Conservation (phyloP, 1,139 yeast species). For the Hansenula lynferdii region DNA sequence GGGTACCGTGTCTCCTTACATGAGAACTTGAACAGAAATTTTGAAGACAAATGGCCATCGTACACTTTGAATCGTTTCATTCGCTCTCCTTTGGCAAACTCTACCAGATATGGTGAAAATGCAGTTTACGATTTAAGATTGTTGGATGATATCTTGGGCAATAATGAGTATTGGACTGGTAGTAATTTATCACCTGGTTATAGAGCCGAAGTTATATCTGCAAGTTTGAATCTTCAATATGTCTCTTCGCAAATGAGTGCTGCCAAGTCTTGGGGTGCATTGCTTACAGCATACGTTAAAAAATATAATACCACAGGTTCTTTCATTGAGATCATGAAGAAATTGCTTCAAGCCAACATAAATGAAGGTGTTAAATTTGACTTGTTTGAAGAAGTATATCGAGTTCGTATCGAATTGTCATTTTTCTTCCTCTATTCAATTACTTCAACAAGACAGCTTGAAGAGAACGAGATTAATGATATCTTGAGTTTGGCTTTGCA, state of each 20-base stretch:
- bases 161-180: conserved; percentile 45
- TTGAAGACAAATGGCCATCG: conserved; percentile 44
- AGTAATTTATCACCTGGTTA: conserved; percentile 28
- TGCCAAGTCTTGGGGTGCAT: conserved; percentile 75
- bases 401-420: conserved; percentile 63
- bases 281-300: conserved; percentile 57
- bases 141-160: conserved; percentile 54
- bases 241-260: conserved; percentile 64
- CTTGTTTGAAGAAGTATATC: conserved; percentile 45
- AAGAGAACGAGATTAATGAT: conserved; percentile 22
- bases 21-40: conserved; percentile 36
- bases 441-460: conserved; percentile 25
- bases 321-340: conserved; percentile 41
- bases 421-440: conserved; percentile 56
- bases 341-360: conserved; percentile 47
- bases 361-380: conserved; percentile 49
- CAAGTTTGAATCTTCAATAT: conserved; percentile 62
- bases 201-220: conserved; percentile 48
- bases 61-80: conserved; percentile 49
- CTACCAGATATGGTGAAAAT: conserved; percentile 46
- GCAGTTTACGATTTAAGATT: conserved; percentile 57
- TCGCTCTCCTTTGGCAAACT: conserved; percentile 39
- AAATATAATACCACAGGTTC: conserved; percentile 29
- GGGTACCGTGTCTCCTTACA: conserved; percentile 45
- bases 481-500: conserved; percentile 29